Percentiles rank a stretch among this genome's conserved stretches.
Evolutionary conservation across 805 yeast species (phyloP).

Genomic region (Teunomyces kruisii): DNA sequence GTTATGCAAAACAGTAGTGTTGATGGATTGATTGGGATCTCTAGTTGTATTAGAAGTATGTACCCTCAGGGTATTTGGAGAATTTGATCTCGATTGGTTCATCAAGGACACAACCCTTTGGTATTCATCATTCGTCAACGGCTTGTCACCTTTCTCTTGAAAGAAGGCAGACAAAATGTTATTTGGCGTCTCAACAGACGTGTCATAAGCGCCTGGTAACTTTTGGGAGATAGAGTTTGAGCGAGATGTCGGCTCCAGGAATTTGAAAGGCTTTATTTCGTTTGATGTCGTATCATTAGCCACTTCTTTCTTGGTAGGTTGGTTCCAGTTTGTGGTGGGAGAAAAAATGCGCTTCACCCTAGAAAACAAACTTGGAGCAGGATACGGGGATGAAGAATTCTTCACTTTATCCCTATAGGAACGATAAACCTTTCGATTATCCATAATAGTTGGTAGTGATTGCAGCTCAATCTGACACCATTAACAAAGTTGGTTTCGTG

Average conservation of each 20-base stretch:
- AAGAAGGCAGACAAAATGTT: constrained; percentile 68
- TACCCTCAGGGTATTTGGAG: background rate
- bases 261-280: constrained; percentile 6
- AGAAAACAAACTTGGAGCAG: constrained; percentile 26
- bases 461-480: background rate
- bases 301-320: background rate
- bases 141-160: constrained; percentile 69
- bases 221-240: constrained; percentile 5
- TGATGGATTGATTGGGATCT: background rate
- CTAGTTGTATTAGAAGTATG: background rate
- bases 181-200: constrained; percentile 36
- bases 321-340: constrained; percentile 4
- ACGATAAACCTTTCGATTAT: constrained; percentile 33
- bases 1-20: background rate
- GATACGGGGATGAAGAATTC: constrained; percentile 20
- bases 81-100: constrained; percentile 9
- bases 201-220: constrained; percentile 10
- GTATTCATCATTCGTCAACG: constrained; percentile 70
- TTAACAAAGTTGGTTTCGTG: background rate
- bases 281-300: background rate
- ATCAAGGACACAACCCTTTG: constrained; percentile 76
- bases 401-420: constrained; percentile 26
- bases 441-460: constrained; percentile 21
- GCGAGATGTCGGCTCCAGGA: constrained; percentile 12
- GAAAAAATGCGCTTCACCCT: constrained; percentile 26